Evolutionary conservation across 768 basidiomycete genomes (phyloP), one percentile per base, ranked within the genome.

Genomic region (Auriscalpium orientale): DNA sequence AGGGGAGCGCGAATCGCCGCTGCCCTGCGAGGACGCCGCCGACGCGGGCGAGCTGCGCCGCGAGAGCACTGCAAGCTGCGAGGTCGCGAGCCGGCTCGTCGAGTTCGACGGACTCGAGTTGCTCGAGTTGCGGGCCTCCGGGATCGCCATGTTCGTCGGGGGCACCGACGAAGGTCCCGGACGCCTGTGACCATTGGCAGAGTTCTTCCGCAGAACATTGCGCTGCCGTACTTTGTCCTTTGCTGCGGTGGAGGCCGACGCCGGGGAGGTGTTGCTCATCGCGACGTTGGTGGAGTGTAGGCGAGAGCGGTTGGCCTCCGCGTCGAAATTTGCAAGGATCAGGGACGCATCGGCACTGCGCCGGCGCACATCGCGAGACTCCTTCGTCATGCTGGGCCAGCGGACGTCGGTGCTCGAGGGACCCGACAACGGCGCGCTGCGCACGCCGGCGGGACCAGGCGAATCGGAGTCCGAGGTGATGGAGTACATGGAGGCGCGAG

Each of bases 391-490:
- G 46, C 46, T 48, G 12, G 18, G 46, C 46, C 28, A 33, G 12
- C 46, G 46, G 20, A 16, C 20, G 12, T 48, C 46, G 15, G 40
- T 22, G 46, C 37, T 58, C 48, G 11, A 48, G 35, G 16, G 18
- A 5, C 46, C 21, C 13, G 21, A 12, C 21, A 48, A 3, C 6
- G 46, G 13, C 21, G 46, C 12, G 16, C 21, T 48, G 51, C 38
- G 50, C 33, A 20, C 40, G 44, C 33, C 21, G 18, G 20, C 37
- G 22, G 21, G 22, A 34, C 37, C 11, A 34, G 56, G 56, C 11
- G 56, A 53, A 34, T 60, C 61, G 4, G 61, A 53, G 47, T 58
- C 61, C 18, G 61, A 62, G n/a, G 61, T 46, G 34, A 57, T 54
- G 46, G 61, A 62, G 47, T 55, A 43, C n/a, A 38, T 55, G 1